Base-by-base conservation (phyloP, 495 filamentous ascomycete genomes). In the Penicillium goetzii region DNA sequence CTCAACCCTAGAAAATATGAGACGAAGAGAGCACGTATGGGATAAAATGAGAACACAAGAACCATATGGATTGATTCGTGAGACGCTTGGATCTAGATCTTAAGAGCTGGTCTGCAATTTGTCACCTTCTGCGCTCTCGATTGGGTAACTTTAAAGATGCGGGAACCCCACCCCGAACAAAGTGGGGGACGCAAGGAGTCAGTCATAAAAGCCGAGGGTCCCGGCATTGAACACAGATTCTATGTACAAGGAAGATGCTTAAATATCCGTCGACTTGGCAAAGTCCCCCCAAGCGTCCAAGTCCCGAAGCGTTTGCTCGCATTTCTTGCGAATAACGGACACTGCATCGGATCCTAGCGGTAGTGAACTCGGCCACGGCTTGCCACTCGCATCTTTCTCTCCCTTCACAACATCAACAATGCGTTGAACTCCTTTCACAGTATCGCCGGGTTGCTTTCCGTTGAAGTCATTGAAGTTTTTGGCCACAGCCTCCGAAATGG, bases 361-460 rank as follows among this genome's bases (percentile, higher is more conserved):
- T n/a, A 81, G 47, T 14, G 64, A 60, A 15, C 58, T 41, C 0
- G 78, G 74, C 30, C 72, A 45, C 26, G 64, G 58, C 60, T 70
- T 76, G 23, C 65, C 74, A 21, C 53, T 56, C 4, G 69, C 65
- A 38, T 61, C 54, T 14, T 76, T 74, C 30, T 78, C 73, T 0
- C 74, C 72, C 19, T 74, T 69, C 0, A 81, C 76, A 15, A 80
- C 45, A 63, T 83, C 78, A 21, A 81, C 63, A 41, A 79, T 74
- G 9, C 71, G 58, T 49, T 72, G 32, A 17, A 76, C 73, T 25
- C 66, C 72, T 57, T 76, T 76, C 12, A 25, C 57, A 3, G 79
- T 60, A 68, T 82, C 76, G 0, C 80, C 80, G 15, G 70, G 68
- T 62, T 82, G 78, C 1, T 76, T 80, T 61, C 56, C 58, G 38